Evolutionary conservation across 208 protist genomes (phyloP).

Genomic region (Leishmania gerbilli): DNA sequence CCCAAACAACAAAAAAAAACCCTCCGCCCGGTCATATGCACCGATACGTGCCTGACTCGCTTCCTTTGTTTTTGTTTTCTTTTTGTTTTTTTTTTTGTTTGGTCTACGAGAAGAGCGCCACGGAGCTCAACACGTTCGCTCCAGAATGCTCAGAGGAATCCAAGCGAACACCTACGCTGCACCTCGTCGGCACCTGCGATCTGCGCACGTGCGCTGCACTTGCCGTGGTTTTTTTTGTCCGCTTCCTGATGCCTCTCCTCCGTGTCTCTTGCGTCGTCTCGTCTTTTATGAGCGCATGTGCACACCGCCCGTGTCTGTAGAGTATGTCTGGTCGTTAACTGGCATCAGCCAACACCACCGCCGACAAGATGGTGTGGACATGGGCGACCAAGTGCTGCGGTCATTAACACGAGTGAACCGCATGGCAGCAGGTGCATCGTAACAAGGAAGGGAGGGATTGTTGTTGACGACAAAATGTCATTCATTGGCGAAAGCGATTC

Average conservation of each 20-base stretch:
- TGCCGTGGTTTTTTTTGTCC: not conserved
- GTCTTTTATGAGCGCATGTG: not conserved
- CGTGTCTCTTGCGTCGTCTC: not conserved
- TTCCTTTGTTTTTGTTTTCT: not conserved
- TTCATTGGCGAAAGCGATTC: not conserved
- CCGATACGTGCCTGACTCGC: not conserved
- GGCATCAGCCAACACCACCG: not conserved
- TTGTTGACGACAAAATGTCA: not conserved
- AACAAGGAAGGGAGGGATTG: not conserved
- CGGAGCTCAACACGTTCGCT: not conserved
- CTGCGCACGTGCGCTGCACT: not conserved
- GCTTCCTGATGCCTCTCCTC: not conserved
- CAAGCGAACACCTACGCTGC: not conserved
- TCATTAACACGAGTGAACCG: not conserved
- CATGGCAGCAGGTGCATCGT: not conserved
- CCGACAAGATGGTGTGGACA: not conserved
- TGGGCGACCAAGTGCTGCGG: not conserved
- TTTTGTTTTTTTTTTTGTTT: not conserved
- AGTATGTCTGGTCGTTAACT: not conserved
- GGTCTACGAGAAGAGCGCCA: not conserved
- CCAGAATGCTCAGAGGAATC: not conserved
- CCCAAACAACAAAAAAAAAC: too few species aligned
- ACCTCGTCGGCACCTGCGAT: not conserved
- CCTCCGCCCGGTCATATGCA: not conserved
- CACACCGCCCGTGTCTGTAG: not conserved